Percentiles rank a stretch among this genome's conserved stretches.
Conservation (phyloP, 208 protist genomes). For the Trypanosoma lewisi region DNA sequence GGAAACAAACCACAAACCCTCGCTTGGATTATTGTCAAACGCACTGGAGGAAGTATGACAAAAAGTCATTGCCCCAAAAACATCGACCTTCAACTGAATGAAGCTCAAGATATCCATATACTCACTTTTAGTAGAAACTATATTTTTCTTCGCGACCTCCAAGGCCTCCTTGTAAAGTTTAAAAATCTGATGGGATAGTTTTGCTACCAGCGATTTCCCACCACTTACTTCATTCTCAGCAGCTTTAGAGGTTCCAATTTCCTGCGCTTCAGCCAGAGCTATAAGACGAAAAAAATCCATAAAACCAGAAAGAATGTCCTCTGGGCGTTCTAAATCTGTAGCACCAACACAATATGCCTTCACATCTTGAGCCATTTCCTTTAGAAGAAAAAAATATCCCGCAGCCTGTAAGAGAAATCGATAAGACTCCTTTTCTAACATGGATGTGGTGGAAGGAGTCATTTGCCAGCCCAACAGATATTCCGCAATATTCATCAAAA, state of each 20-base stretch:
- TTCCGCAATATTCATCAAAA: constrained; percentile 55
- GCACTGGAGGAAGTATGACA: constrained; percentile 40
- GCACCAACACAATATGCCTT: constrained; percentile 36
- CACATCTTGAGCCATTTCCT: constrained; percentile 35
- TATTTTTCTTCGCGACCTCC: constrained; percentile 19
- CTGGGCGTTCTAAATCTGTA: constrained; percentile 31
- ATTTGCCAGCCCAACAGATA: constrained; percentile 38
- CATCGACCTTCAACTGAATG: constrained; percentile 40
- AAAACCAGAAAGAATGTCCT: constrained; percentile 32
- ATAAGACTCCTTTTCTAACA: constrained; percentile 67
- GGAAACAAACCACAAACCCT: constrained; percentile 32
- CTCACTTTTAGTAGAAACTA: constrained; percentile 21
- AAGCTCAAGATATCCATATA: constrained; percentile 37
- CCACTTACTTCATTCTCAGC: constrained; percentile 41
- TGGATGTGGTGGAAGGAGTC: background rate
- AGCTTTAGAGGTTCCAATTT: constrained; percentile 53
- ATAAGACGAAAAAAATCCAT: constrained; percentile 37
- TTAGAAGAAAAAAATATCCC: constrained; percentile 55
- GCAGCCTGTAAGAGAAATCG: constrained; percentile 49
- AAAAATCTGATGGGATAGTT: constrained; percentile 53
- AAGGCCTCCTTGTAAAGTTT: constrained; percentile 46
- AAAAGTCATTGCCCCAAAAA: constrained; percentile 47
- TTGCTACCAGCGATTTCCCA: constrained; percentile 24
- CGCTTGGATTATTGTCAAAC: constrained; percentile 40
- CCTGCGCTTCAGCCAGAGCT: constrained; percentile 59